Conservation (phyloP, 176 grass and related monocot genomes). For the Raddia guianensis region DNA sequence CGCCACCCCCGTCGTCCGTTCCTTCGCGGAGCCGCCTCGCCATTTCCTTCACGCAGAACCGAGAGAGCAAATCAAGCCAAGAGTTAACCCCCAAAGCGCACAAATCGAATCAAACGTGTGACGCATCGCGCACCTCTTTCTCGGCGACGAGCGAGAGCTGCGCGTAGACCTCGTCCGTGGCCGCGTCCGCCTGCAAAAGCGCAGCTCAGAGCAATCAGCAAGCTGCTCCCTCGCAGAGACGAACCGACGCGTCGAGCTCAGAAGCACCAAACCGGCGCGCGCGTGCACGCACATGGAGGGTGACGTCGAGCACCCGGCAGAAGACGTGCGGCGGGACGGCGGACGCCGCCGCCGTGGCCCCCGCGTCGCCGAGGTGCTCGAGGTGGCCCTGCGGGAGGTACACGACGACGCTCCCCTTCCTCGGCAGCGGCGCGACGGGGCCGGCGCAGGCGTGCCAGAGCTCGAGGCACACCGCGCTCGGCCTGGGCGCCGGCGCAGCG, state of each 20-base stretch:
- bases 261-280: constrained; percentile 1
- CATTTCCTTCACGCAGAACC: constrained; percentile 26
- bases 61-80: not conserved
- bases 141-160: constrained; percentile 75
- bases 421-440: constrained; percentile 57
- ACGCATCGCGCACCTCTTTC: constrained; percentile 52
- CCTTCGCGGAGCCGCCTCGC: constrained; percentile 44
- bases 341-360: not conserved
- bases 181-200: constrained; percentile 67
- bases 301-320: constrained; percentile 83
- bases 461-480: constrained; percentile 60
- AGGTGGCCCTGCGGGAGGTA: constrained; percentile 83
- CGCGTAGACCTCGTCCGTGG: constrained; percentile 86
- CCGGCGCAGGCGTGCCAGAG: constrained; percentile 92
- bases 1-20: constrained; percentile 45
- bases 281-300: constrained; percentile 62
- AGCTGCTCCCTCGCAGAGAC: not conserved
- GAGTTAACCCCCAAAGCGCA: not conserved
- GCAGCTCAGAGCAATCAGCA: not conserved
- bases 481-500: not conserved
- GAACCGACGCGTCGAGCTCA: constrained; percentile 9
- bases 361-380: constrained; percentile 49
- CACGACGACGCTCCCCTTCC: constrained; percentile 65
- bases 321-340: constrained; percentile 73
- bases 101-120: not conserved